phyloP scores from a whole-genome alignment of 768 basidiomycete species.

The Neoboletus magnificus region DNA sequence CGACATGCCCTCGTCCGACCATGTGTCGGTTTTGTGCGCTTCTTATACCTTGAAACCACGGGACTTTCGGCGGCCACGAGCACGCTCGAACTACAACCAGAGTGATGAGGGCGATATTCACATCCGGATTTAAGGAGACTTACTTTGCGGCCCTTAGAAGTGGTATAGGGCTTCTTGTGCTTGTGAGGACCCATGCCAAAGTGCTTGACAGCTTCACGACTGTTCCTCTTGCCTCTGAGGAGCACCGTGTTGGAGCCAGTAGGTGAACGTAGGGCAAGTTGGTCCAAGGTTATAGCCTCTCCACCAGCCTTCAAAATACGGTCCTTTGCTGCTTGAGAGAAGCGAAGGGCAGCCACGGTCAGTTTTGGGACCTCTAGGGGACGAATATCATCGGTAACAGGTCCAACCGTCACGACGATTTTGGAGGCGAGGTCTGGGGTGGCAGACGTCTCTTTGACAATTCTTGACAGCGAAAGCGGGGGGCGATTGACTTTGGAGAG shows the following conservation, averaged over 20 bases:
- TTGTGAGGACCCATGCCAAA: conserved; percentile 99
- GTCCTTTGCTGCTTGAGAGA: conserved; percentile 90
- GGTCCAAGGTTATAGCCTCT: conserved; percentile 92
- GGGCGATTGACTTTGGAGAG: conserved; percentile 97
- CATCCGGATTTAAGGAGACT: conserved; percentile 3
- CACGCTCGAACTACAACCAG: conserved; percentile 81
- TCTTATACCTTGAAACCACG: conserved; percentile 93
- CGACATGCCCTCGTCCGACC: conserved; percentile 27
- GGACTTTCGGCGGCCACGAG: conserved; percentile 98
- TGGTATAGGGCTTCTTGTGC: conserved; percentile 96
- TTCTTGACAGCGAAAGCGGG: conserved; percentile 91
- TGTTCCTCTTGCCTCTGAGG: conserved; percentile 87
- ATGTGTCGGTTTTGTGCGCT: conserved; percentile 33
- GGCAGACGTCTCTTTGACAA: conserved; percentile 75
- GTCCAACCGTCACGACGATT: conserved; percentile 85
- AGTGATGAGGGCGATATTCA: background rate
- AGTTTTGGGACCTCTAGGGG: conserved; percentile 83
- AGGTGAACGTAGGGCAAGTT: conserved; percentile 91
- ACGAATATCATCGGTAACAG: conserved; percentile 95
- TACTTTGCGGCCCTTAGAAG: conserved; percentile 95
- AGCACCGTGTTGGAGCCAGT: conserved; percentile 94
- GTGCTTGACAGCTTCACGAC: conserved; percentile 95
- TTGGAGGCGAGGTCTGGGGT: conserved; percentile 70
- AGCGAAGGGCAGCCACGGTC: conserved; percentile 89
- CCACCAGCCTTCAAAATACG: conserved; percentile 95